These are phyloP conservation scores for Penicillium sp. DNA, from an alignment of 2,329 filamentous ascomycete species.

Conservation along the genomic window DNA sequence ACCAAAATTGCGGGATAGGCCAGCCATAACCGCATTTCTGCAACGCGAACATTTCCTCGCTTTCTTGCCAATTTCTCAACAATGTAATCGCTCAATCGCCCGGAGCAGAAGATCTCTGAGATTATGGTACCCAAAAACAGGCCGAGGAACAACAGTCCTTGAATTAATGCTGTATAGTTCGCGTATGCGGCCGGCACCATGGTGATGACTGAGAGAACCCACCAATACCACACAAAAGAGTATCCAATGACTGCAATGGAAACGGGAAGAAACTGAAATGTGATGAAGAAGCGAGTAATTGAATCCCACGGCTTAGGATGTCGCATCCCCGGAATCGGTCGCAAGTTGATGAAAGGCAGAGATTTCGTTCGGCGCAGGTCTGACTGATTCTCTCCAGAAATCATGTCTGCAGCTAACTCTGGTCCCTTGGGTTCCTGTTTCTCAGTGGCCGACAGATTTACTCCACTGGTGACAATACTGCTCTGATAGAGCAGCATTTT, in stretches of 20 bases:
- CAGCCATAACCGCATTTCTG: constrained; percentile 62
- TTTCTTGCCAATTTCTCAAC: constrained; percentile 51
- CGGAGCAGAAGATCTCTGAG: constrained; percentile 57
- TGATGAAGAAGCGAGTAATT: constrained; percentile 51
- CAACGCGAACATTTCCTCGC: constrained; percentile 49
- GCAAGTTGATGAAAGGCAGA: constrained; percentile 52
- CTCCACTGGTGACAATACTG: neutral
- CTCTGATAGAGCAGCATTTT: constrained; percentile 49
- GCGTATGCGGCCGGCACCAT: constrained; percentile 58
- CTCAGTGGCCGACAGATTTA: constrained; percentile 31
- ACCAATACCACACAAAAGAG: constrained; percentile 62
- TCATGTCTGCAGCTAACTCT: neutral
- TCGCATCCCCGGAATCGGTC: constrained; percentile 54
- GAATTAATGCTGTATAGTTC: constrained; percentile 53
- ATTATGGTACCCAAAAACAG: constrained; percentile 58
- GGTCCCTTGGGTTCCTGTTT: constrained; percentile 23
- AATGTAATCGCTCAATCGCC: constrained; percentile 57
- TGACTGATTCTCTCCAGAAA: constrained; percentile 5
- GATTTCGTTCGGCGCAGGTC: constrained; percentile 46
- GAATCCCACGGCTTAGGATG: constrained; percentile 56
- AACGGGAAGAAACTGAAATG: constrained; percentile 53
- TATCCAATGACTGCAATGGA: constrained; percentile 54
- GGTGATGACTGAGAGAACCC: constrained; percentile 58
- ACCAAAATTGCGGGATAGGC: constrained; percentile 57
- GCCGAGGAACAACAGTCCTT: constrained; percentile 59